A percentile compares a stretch with the other conserved stretches of the same genome.
phyloP scores from a whole-genome alignment of 139 green algal genomes.

The Haematococcus sp. region DNA sequence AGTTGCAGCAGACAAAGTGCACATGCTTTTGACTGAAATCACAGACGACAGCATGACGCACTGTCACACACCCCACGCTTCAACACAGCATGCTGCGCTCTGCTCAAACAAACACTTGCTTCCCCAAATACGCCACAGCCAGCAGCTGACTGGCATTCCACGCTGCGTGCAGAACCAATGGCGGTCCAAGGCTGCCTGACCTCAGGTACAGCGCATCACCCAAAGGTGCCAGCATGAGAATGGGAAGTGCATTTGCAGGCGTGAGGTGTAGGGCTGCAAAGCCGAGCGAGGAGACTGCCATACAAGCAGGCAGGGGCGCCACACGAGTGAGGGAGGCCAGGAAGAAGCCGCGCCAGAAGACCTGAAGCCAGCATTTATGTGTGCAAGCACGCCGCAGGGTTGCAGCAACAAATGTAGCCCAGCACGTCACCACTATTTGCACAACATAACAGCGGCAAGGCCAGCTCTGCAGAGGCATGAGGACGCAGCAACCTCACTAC shows the following conservation, averaged over 20 bases:
- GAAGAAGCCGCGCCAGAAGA: constrained; percentile 59
- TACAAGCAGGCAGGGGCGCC: constrained; percentile 33
- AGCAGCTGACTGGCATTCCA: constrained; percentile 48
- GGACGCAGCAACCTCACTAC: too few species aligned
- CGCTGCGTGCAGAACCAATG: constrained; percentile 38
- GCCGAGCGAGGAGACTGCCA: constrained; percentile 28
- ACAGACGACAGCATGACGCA: too few species aligned
- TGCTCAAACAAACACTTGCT: constrained; percentile 50
- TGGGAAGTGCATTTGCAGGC: constrained; percentile 26
- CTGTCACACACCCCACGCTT: too few species aligned
- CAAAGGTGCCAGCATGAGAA: constrained; percentile 23
- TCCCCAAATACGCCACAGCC: constrained; percentile 28
- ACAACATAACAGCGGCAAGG: neutral
- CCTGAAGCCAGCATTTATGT: constrained; percentile 12
- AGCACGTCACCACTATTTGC: neutral
- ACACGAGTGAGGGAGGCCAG: constrained; percentile 44
- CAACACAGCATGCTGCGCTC: too few species aligned
- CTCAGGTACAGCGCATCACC: constrained; percentile 47
- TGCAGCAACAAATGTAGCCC: too few species aligned
- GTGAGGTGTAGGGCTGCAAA: constrained; percentile 48
- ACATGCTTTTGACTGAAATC: too few species aligned
- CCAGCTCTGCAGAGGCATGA: too few species aligned
- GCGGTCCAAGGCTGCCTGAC: constrained; percentile 30
- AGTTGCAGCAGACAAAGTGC: too few species aligned
- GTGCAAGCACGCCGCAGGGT: neutral